Conservation (phyloP, 2,329 filamentous ascomycete species). For the Botrytis aclada region DNA sequence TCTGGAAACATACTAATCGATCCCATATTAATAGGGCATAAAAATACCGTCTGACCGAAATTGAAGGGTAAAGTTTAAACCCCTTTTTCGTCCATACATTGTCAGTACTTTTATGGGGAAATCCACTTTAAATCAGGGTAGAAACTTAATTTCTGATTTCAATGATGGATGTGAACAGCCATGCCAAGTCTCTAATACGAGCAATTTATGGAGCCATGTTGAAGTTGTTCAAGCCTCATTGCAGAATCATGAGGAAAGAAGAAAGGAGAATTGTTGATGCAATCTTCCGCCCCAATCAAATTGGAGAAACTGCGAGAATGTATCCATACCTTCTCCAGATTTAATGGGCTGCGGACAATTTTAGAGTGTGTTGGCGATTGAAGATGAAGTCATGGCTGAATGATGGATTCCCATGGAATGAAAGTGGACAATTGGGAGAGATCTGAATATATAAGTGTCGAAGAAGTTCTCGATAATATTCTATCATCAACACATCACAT, state of each 20-base stretch:
- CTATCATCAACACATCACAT: neutral
- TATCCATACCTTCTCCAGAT: neutral
- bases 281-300: constrained; percentile 5
- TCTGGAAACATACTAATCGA: neutral
- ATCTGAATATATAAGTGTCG: constrained; percentile 9
- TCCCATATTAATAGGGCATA: neutral
- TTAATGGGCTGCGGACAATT: neutral
- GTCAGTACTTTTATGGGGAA: neutral
- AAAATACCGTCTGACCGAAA: neutral
- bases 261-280: constrained; percentile 6
- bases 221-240: neutral
- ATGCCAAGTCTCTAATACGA: constrained; percentile 4
- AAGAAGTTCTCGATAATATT: neutral
- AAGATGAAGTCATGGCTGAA: constrained; percentile 5
- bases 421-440: neutral
- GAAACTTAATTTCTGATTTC: neutral
- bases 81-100: neutral
- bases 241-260: neutral
- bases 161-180: neutral
- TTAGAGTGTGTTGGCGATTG: neutral
- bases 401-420: neutral
- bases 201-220: neutral
- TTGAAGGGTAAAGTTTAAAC: neutral
- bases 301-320: neutral
- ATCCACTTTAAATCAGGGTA: neutral